Conservation (phyloP, 106 monocot species). For the Amphibolis antarctica region DNA sequence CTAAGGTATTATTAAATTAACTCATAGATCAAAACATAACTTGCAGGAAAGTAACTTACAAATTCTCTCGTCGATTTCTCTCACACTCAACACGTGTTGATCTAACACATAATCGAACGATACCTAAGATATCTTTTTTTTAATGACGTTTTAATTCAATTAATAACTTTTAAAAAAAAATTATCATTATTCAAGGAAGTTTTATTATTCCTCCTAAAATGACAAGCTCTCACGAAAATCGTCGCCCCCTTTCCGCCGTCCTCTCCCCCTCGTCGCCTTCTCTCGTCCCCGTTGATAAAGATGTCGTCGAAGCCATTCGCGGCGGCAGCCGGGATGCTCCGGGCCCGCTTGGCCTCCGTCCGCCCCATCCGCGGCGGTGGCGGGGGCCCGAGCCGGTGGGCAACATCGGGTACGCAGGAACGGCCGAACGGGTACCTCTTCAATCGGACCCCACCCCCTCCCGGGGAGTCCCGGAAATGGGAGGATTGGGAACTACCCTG, state of each 20-base stretch:
- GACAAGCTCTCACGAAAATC: no score
- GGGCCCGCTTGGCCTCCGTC: constrained; percentile 38
- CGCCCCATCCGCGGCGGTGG: constrained; percentile 42
- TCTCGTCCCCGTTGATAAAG: background rate
- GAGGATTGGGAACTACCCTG: constrained; percentile 97
- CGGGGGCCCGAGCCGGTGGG: constrained; percentile 40
- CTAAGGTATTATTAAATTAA: no score
- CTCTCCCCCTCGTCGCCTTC: background rate
- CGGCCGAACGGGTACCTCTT: constrained; percentile 56
- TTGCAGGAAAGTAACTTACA: no score
- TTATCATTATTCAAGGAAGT: no score
- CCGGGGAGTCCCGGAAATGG: constrained; percentile 76
- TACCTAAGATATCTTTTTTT: no score
- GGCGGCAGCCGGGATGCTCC: constrained; percentile 50
- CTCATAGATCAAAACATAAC: no score
- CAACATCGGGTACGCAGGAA: constrained; percentile 43
- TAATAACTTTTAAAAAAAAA: no score
- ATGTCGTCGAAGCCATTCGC: constrained; percentile 2
- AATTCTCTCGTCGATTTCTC: no score
- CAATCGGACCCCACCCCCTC: constrained; percentile 55
- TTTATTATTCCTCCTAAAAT: no score
- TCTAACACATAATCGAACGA: no score
- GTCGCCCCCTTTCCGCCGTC: background rate
- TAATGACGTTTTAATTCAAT: no score
- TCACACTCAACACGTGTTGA: no score